A percentile compares a stretch with the other conserved stretches of the same genome.
These are phyloP conservation scores for Blastocystis sp. DNA, from an alignment of 352 stramenopile species.

Conservation along the genomic window DNA sequence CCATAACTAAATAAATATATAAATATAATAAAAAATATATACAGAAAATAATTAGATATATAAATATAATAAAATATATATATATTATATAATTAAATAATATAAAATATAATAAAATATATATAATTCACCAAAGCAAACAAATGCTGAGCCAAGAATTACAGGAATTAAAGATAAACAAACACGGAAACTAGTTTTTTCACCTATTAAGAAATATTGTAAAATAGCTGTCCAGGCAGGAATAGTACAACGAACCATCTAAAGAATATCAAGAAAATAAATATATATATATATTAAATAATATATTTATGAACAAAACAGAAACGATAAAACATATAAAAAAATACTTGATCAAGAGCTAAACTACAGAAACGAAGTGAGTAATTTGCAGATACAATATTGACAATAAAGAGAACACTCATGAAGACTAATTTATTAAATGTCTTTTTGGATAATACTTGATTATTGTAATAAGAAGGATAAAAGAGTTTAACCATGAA, in stretches of 20 bases:
- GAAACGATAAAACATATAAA: no score
- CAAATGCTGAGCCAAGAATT: conserved; percentile 29
- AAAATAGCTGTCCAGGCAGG: conserved; percentile 31
- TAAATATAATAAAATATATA: no score
- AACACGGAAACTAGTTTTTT: conserved; percentile 1
- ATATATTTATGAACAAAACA: no score
- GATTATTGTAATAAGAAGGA: conserved; percentile 15
- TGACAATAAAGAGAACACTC: conserved; percentile 33
- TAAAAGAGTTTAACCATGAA: conserved; percentile 18
- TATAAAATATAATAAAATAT: no score
- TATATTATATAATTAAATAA: no score
- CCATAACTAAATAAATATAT: conserved; percentile 3
- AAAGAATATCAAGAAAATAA: no score
- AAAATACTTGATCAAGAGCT: conserved; percentile 22
- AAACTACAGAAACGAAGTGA: conserved; percentile 26
- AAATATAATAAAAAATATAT: background rate
- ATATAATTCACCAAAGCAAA: conserved; percentile 19
- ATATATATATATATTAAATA: no score
- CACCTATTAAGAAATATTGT: conserved; percentile 17
- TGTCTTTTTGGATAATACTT: background rate
- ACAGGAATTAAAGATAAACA: conserved; percentile 32
- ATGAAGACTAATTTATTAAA: conserved; percentile 28
- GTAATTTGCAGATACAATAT: conserved; percentile 24
- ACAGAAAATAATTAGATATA: no score
- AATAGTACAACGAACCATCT: conserved; percentile 35